Evolutionary conservation across 352 stramenopile species (phyloP).

Genomic region (Globisporangium spinosum): DNA sequence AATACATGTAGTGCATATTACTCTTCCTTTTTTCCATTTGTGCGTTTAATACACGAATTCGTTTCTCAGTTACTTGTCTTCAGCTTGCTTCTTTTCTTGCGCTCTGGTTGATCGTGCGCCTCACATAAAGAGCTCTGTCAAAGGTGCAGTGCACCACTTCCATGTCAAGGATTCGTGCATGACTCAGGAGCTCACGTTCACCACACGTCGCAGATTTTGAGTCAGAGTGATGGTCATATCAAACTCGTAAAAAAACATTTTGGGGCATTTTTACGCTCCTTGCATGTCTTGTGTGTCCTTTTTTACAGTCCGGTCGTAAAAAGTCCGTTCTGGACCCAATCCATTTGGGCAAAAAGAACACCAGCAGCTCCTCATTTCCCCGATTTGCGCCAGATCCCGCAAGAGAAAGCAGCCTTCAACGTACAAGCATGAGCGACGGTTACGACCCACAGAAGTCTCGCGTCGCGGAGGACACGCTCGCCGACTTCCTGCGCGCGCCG

Average conservation of each 20-base stretch:
- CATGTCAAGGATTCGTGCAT: neutral
- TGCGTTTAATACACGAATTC: neutral
- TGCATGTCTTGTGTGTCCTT: neutral
- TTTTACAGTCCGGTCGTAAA: slow-evolving; percentile 9
- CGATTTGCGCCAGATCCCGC: neutral
- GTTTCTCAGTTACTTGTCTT: neutral
- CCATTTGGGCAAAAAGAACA: neutral
- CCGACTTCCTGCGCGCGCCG: slow-evolving; percentile 89
- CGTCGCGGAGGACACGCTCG: slow-evolving; percentile 88
- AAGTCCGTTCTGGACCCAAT: slow-evolving; percentile 1
- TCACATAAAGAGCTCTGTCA: neutral
- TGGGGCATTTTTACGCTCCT: neutral
- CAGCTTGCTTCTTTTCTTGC: neutral
- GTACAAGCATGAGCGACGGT: slow-evolving; percentile 58
- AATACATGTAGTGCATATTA: slow-evolving; percentile 12
- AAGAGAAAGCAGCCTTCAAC: slow-evolving; percentile 10
- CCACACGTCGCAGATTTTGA: neutral
- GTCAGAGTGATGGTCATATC: neutral
- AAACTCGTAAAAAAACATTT: neutral
- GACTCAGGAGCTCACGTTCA: neutral
- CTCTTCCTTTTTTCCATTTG: neutral
- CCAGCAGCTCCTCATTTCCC: slow-evolving; percentile 8
- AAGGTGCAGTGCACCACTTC: neutral
- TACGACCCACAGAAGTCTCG: slow-evolving; percentile 92
- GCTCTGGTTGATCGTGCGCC: neutral